phyloP scores from a whole-genome alignment of 306 rosid species.

The Geum urbanum region DNA sequence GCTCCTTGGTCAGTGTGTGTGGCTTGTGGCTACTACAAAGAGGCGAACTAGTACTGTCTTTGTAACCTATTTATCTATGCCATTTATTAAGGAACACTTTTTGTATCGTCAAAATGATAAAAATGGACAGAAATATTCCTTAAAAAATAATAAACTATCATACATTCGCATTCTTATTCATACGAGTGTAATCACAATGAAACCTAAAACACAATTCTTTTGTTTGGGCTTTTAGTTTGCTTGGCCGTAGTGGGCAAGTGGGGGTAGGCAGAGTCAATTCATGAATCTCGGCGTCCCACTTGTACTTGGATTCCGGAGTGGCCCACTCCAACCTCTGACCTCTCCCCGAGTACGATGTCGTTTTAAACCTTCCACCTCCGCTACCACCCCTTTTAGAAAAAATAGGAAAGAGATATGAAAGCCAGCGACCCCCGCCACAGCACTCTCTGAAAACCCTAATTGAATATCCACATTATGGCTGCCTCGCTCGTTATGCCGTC shows the following conservation, averaged over 20 bases:
- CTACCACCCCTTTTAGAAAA: background rate
- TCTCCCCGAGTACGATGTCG: background rate
- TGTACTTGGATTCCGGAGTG: slow-evolving; percentile 1
- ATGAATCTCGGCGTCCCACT: background rate
- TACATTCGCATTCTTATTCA: no score
- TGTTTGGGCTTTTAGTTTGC: no score
- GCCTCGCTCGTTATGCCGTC: slow-evolving; percentile 54
- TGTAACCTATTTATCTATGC: no score
- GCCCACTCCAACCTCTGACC: background rate
- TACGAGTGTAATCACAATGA: no score
- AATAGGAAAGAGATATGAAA: slow-evolving; percentile 18
- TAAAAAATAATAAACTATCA: no score
- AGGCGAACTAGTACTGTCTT: no score
- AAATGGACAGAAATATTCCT: no score
- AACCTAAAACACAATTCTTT: no score
- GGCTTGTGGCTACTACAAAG: background rate
- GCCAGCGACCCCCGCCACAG: slow-evolving; percentile 46
- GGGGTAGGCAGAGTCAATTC: background rate
- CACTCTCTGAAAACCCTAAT: slow-evolving; percentile 14
- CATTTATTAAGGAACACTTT: no score
- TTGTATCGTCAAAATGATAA: no score
- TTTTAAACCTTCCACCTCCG: background rate
- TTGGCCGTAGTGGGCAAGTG: no score
- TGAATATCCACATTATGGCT: slow-evolving; percentile 37
- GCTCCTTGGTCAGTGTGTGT: no score